Conservation (phyloP, 1,284 basidiomycete genomes). For the Phellopilus nigrolimitatus region DNA sequence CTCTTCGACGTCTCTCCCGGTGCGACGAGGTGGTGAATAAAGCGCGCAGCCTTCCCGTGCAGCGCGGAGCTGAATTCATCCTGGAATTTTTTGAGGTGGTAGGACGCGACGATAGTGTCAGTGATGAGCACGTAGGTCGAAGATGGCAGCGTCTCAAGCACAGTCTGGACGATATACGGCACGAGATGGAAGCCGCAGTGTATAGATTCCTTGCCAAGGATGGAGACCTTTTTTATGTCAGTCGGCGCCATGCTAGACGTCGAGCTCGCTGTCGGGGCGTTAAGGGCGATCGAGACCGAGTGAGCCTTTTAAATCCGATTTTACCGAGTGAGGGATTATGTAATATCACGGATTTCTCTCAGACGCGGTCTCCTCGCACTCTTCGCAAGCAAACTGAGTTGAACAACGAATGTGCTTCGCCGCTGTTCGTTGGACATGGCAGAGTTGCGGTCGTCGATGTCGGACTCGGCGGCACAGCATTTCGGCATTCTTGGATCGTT, state of each 20-base stretch:
- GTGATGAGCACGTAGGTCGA: constrained; percentile 93
- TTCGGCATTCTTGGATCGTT: too few species aligned
- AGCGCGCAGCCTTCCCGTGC: constrained; percentile 46
- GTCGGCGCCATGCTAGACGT: constrained; percentile 27
- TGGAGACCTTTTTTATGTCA: constrained; percentile 68
- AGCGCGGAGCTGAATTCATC: constrained; percentile 54
- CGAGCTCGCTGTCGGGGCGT: not conserved
- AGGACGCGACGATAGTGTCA: constrained; percentile 81
- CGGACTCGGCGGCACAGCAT: too few species aligned
- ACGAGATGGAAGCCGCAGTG: constrained; percentile 90
- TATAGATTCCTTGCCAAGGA: constrained; percentile 84
- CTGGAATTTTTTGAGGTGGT: constrained; percentile 70
- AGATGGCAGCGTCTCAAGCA: constrained; percentile 71
- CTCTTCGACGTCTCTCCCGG: constrained; percentile 95
- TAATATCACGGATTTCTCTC: too few species aligned
- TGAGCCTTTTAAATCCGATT: not conserved
- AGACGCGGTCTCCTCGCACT: too few species aligned
- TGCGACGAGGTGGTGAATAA: constrained; percentile 76
- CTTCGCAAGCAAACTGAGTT: too few species aligned
- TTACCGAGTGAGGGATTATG: too few species aligned
- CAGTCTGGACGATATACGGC: constrained; percentile 80
- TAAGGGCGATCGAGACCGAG: not conserved
- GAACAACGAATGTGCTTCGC: too few species aligned
- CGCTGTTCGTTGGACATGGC: too few species aligned
- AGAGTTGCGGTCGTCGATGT: too few species aligned